Conservation (phyloP, 352 stramenopile genomes). For the Nothophytophthora sp. region DNA sequence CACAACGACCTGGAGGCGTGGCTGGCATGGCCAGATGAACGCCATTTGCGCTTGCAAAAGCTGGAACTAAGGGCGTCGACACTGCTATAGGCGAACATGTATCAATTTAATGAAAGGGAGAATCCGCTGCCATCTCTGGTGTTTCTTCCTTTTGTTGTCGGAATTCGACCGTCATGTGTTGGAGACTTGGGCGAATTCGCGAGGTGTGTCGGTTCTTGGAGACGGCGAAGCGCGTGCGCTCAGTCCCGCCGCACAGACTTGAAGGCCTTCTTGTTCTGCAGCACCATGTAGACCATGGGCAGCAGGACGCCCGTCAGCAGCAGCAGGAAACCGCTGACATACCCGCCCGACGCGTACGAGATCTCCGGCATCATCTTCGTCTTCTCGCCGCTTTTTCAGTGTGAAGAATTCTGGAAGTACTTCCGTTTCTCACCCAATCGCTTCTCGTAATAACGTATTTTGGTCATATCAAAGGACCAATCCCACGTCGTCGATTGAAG, state of each 20-base stretch:
- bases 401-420: conserved; percentile 1
- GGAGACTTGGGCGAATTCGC: too few relatives aligned
- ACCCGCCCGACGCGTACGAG: conserved; percentile 74
- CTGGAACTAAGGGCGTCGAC: neutral
- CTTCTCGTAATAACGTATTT: too few relatives aligned
- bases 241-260: conserved; percentile 76
- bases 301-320: conserved; percentile 68
- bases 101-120: conserved; percentile 18
- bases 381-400: conserved; percentile 1
- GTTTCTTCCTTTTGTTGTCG: conserved; percentile 6
- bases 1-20: conserved; percentile 37
- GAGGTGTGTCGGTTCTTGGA: too few relatives aligned
- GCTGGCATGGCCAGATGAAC: conserved; percentile 11
- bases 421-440: conserved; percentile 6
- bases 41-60: neutral
- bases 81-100: conserved; percentile 4
- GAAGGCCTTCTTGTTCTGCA: conserved; percentile 90
- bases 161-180: conserved; percentile 6
- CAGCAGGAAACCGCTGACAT: conserved; percentile 66
- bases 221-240: neutral
- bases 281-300: conserved; percentile 84
- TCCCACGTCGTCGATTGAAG: too few relatives aligned
- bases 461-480: too few relatives aligned
- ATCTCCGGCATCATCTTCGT: conserved; percentile 35
- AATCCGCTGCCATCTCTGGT: too few relatives aligned